phyloP scores from a whole-genome alignment of 352 stramenopile species.

The Phytopythium cucurbitacearum region DNA sequence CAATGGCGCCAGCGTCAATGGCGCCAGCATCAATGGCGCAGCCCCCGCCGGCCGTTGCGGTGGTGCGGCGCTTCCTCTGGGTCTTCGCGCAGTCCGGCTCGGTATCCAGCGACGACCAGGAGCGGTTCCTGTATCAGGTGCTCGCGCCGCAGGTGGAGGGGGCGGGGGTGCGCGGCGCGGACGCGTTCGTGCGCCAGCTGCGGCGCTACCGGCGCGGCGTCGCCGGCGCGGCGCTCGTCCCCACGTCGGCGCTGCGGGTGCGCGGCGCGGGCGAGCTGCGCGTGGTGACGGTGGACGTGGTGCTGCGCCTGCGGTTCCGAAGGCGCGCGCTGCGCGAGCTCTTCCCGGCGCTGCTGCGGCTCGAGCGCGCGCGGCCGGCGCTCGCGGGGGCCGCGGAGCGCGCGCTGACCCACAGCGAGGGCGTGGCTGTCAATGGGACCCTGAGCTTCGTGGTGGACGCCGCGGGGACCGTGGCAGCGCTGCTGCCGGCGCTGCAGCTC shows the following conservation, averaged over 20 bases:
- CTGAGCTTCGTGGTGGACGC: slow-evolving; percentile 24
- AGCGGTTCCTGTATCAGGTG: slow-evolving; percentile 22
- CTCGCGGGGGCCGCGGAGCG: slow-evolving; percentile 7
- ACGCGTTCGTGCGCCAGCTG: slow-evolving; percentile 28
- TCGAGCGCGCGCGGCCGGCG: slow-evolving; percentile 17
- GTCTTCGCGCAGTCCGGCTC: slow-evolving; percentile 15
- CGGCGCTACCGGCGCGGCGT: slow-evolving; percentile 20
- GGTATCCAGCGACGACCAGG: slow-evolving; percentile 6
- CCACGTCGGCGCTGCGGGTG: slow-evolving; percentile 14
- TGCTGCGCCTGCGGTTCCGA: slow-evolving; percentile 27
- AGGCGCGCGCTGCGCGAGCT: slow-evolving; percentile 16
- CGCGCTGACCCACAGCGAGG: slow-evolving; percentile 12
- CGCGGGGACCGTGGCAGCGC: slow-evolving; percentile 15
- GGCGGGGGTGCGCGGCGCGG: slow-evolving; percentile 9
- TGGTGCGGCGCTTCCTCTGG: slow-evolving; percentile 24
- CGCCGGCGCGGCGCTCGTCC: slow-evolving; percentile 15
- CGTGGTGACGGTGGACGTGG: slow-evolving; percentile 22
- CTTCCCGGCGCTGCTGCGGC: slow-evolving; percentile 17
- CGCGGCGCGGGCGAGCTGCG: slow-evolving; percentile 13
- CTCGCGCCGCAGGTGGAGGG: slow-evolving; percentile 20
- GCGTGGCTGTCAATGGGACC: slow-evolving; percentile 12
- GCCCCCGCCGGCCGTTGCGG: slow-evolving; percentile 10
- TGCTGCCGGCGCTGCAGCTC: slow-evolving; percentile 22
- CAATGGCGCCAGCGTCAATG: no score
- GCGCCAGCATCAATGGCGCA: not conserved